Evolutionary conservation across 208 protist species (phyloP).

Genomic region (Leishmania martiniquensis): DNA sequence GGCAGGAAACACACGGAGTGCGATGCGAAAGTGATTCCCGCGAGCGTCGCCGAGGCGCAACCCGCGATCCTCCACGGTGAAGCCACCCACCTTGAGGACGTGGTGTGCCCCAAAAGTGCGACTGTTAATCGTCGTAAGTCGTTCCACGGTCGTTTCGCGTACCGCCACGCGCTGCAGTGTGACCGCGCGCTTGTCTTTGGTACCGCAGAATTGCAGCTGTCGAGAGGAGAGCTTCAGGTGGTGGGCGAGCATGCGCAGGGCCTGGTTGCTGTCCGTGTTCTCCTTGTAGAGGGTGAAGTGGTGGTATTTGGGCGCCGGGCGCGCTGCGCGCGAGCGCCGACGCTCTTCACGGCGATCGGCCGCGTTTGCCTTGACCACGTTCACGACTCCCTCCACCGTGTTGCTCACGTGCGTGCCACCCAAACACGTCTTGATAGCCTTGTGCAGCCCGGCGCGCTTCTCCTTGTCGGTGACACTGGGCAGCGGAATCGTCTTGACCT

Average conservation of each 20-base stretch:
- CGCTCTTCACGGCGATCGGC: slow-evolving; percentile 58
- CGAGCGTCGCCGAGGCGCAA: slow-evolving; percentile 86
- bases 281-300: slow-evolving; percentile 96
- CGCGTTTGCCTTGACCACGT: slow-evolving; percentile 61
- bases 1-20: slow-evolving; percentile 68
- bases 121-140: slow-evolving; percentile 69
- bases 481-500: slow-evolving; percentile 33
- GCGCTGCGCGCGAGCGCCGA: slow-evolving; percentile 45
- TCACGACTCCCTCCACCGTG: slow-evolving; percentile 60
- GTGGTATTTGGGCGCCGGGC: slow-evolving; percentile 48
- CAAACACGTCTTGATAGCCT: slow-evolving; percentile 60
- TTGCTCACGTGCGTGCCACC: slow-evolving; percentile 66
- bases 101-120: slow-evolving; percentile 49
- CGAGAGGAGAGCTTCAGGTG: slow-evolving; percentile 60
- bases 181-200: slow-evolving; percentile 96
- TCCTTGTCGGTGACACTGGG: slow-evolving; percentile 56
- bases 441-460: slow-evolving; percentile 60
- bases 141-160: slow-evolving; percentile 58
- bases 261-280: slow-evolving; percentile 91
- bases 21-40: slow-evolving; percentile 94
- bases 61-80: slow-evolving; percentile 52
- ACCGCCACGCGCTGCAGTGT: slow-evolving; percentile 93
- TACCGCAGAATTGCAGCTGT: slow-evolving; percentile 92
- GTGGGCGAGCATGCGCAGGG: slow-evolving; percentile 67
- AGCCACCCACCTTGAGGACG: slow-evolving; percentile 82